phyloP scores from a whole-genome alignment of 768 basidiomycete species.

The Hypholoma sublateritium region DNA sequence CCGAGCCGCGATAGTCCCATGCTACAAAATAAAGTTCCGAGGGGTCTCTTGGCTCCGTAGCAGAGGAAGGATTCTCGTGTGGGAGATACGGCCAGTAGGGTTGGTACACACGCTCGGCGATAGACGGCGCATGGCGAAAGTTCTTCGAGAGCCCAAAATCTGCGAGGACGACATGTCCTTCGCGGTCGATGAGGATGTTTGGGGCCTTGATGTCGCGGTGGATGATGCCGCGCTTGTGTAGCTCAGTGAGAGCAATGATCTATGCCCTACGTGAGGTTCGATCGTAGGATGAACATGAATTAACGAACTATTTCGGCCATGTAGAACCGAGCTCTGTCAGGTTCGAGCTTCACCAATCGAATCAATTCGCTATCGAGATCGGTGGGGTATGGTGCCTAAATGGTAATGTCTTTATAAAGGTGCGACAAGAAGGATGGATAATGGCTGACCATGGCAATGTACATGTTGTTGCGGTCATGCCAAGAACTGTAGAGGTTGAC shows the following conservation, averaged over 20 bases:
- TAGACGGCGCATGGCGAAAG: constrained; percentile 21
- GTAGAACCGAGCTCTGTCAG: constrained; percentile 29
- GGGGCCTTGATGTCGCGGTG: constrained; percentile 34
- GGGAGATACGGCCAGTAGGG: constrained; percentile 31
- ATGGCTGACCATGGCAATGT: constrained; percentile 23
- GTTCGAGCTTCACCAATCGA: constrained; percentile 21
- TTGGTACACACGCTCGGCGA: constrained; percentile 28
- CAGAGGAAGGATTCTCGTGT: constrained; percentile 20
- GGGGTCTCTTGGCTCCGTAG: constrained; percentile 19
- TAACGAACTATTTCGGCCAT: constrained; percentile 33
- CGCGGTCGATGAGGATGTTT: constrained; percentile 29
- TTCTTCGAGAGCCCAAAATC: constrained; percentile 33
- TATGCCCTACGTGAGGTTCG: constrained; percentile 4
- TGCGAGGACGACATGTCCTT: constrained; percentile 31
- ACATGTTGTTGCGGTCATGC: constrained; percentile 23
- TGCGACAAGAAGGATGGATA: background rate
- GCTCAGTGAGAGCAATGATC: constrained; percentile 29
- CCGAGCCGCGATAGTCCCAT: constrained; percentile 26
- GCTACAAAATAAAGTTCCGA: constrained; percentile 25
- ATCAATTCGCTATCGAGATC: constrained; percentile 31
- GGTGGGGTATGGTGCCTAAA: constrained; percentile 26
- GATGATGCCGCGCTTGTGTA: constrained; percentile 32
- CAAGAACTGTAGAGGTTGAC: constrained; percentile 21
- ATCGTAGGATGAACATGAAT: background rate
- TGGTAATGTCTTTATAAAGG: background rate